Evolutionary conservation across 495 filamentous ascomycete species (phyloP), one percentile per base, ranked within the genome.

Genomic region (Neurospora sp.): DNA sequence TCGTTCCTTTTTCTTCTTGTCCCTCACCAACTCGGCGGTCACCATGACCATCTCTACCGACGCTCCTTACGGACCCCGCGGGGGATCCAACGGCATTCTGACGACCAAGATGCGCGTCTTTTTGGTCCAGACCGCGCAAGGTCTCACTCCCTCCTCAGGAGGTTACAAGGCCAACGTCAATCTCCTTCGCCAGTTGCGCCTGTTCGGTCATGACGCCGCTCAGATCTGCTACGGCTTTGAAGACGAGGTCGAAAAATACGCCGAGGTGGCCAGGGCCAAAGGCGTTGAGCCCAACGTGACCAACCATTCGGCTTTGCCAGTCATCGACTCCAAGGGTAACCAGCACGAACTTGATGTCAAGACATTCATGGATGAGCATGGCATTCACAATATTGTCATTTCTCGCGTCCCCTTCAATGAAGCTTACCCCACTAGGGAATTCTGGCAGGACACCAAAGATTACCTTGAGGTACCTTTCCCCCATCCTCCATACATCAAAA

Each of bases 111-210:
- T 79, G 74, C 78, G 79, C 12, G 74, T 81, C 40, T 73, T 81
- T 44, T 75, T 81, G 10, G 77, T 79, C 4, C 79, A 81, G 76
- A 81, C 79, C 8, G 79, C 79, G 1, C 76, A 79, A 48, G 79
- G 79, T 35, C 70, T 81, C 45, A 73, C 74, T 10, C 78, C 79
- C 14, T 81, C 79, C 10, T 81, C 79, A 31, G 79, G 79, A 42
- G 79, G 79, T 10, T 81, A 76, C 75, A 79, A 79, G 71, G 75
- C 78, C 12, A 81, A 81, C 69, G 18, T 77, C 71, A 74, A 59
- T 68, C 74, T 81, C 9, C 77, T 81, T 3, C 78, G 73, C 22
- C 70, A 70, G 27, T 74, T 81, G 8, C 22, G 69, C 68, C 31
- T 6, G 12, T n/a, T 69, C 8, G 78, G 76, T 5, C 76, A 79